phyloP scores from a whole-genome alignment of 1,139 yeast genomes.

The Suhomyces bribrorum region DNA sequence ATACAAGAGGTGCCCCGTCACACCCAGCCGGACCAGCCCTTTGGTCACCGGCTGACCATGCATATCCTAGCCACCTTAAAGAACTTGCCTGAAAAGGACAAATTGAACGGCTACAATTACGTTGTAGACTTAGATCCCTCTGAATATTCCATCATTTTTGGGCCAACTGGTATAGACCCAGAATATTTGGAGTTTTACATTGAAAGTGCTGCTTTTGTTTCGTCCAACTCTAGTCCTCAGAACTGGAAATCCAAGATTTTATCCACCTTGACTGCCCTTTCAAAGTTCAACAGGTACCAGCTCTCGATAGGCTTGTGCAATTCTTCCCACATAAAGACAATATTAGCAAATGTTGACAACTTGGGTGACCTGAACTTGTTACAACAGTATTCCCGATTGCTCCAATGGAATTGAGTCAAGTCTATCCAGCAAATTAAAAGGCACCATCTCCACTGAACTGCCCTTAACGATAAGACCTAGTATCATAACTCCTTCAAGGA shows the following conservation, averaged over 20 bases:
- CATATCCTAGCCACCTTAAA: slow-evolving; percentile 31
- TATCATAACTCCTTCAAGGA: too few relatives aligned
- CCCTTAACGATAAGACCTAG: too few relatives aligned
- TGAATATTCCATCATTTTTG: slow-evolving; percentile 37
- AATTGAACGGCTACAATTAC: slow-evolving; percentile 39
- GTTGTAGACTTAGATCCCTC: slow-evolving; percentile 35
- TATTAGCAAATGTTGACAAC: slow-evolving; percentile 8
- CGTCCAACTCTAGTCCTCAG: slow-evolving; percentile 17
- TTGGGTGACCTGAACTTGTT: slow-evolving; percentile 2
- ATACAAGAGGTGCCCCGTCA: too few relatives aligned
- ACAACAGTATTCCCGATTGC: slow-evolving; percentile 5
- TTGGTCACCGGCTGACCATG: slow-evolving; percentile 32
- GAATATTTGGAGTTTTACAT: slow-evolving; percentile 55
- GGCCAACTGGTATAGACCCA: slow-evolving; percentile 55
- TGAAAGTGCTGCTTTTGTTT: slow-evolving; percentile 40
- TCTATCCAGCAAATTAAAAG: too few relatives aligned
- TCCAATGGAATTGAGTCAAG: background rate
- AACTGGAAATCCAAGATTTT: slow-evolving; percentile 23
- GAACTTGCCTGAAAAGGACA: slow-evolving; percentile 29
- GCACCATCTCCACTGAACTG: too few relatives aligned
- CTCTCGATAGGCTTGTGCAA: slow-evolving; percentile 26
- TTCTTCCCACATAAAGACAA: slow-evolving; percentile 4
- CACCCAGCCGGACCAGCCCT: too few relatives aligned
- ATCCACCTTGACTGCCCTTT: slow-evolving; percentile 21
- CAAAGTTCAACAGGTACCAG: slow-evolving; percentile 27